Percentiles rank a stretch among this genome's conserved stretches.
Evolutionary conservation across 345 rosid genomes (phyloP).

Genomic region (Anastatica hierochuntica): DNA sequence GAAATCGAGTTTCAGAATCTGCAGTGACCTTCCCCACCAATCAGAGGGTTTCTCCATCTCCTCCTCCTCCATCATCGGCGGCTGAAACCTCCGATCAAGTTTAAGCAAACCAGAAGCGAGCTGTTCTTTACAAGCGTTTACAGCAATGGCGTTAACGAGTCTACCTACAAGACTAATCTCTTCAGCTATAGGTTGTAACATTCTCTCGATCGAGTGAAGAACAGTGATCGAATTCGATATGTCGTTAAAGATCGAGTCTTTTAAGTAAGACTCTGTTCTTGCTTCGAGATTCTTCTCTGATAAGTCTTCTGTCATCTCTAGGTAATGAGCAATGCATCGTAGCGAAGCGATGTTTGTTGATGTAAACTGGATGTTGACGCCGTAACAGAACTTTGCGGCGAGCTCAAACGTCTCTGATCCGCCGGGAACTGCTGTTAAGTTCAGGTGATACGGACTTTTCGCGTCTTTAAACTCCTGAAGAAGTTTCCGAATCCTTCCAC

Average conservation of each 20-base stretch:
- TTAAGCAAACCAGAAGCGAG: constrained; percentile 83
- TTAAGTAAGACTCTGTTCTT: constrained; percentile 53
- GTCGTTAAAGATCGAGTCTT: constrained; percentile 54
- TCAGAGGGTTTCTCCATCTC: constrained; percentile 66
- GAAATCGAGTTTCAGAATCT: constrained; percentile 60
- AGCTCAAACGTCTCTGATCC: constrained; percentile 85
- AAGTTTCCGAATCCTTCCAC: constrained; percentile 74
- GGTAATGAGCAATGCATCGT: constrained; percentile 59
- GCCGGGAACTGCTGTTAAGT: constrained; percentile 60
- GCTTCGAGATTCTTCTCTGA: constrained; percentile 64
- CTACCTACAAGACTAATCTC: constrained; percentile 52
- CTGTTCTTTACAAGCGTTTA: constrained; percentile 90
- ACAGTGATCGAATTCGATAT: constrained; percentile 61
- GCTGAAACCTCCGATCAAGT: constrained; percentile 68
- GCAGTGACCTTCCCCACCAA: constrained; percentile 91
- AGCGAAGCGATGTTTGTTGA: constrained; percentile 64
- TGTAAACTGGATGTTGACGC: constrained; percentile 58
- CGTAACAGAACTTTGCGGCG: constrained; percentile 98
- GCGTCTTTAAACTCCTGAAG: constrained; percentile 51
- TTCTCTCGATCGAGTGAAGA: constrained; percentile 60
- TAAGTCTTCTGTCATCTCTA: constrained; percentile 89
- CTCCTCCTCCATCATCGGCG: no score
- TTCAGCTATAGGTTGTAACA: constrained; percentile 39
- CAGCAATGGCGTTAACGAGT: constrained; percentile 71
- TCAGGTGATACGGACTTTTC: no score